A percentile compares a stretch with the other conserved stretches of the same genome.
Conservation (phyloP, 352 stramenopile genomes). For the Blastocystis sp. region DNA sequence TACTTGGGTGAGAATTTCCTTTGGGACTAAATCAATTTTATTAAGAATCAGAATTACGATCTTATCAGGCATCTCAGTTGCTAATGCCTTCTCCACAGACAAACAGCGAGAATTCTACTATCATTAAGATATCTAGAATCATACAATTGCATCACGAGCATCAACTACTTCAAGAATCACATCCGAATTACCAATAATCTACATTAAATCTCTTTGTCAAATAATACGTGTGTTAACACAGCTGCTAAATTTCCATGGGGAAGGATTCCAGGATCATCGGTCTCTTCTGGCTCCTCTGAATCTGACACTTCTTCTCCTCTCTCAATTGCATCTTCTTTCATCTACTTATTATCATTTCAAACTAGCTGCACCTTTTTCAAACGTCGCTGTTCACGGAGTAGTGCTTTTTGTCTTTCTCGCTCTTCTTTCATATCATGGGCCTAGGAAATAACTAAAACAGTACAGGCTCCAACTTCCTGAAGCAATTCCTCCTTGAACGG, state of each 20-base stretch:
- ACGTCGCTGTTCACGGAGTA: not conserved
- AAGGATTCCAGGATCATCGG: conserved; percentile 3
- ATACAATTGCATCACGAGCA: conserved; percentile 31
- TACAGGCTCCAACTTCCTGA: conserved; percentile 49
- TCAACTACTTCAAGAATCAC: conserved; percentile 60
- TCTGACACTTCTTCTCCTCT: conserved; percentile 50
- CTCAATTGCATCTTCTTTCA: conserved; percentile 52
- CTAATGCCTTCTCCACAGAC: conserved; percentile 51
- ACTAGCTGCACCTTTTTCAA: not conserved
- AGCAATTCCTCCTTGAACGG: conserved; percentile 72
- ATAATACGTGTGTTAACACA: conserved; percentile 14
- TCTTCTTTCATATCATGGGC: conserved; percentile 35
- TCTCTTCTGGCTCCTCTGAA: not conserved
- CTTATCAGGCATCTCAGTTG: conserved; percentile 17
- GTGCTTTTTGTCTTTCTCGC: conserved; percentile 2
- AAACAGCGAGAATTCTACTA: conserved; percentile 59
- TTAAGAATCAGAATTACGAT: conserved; percentile 27
- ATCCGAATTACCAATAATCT: conserved; percentile 53
- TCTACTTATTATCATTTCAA: not conserved
- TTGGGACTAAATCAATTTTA: conserved; percentile 52
- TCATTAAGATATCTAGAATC: not conserved
- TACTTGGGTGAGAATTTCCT: not conserved
- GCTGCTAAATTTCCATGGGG: not conserved
- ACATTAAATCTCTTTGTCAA: not conserved
- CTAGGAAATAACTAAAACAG: not conserved